Conservation (phyloP, 2,329 filamentous ascomycete species). For the Cladosporium halotolerans region DNA sequence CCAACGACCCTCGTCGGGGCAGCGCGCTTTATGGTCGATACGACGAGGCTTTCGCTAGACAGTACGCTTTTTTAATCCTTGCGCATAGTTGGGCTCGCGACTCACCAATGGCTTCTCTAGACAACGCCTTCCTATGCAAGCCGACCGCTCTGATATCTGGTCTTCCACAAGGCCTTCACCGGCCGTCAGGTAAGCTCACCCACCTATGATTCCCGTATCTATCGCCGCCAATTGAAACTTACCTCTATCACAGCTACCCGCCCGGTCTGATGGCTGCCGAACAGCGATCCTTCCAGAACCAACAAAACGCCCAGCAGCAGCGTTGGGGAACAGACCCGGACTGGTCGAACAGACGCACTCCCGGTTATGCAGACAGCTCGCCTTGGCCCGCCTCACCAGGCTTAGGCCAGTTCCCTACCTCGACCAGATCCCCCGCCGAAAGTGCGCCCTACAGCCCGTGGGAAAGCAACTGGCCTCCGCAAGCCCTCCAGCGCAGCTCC, state of each 20-base stretch:
- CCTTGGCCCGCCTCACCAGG: conserved; percentile 26
- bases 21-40: conserved; percentile 14
- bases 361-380: conserved; percentile 22
- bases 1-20: conserved; percentile 14
- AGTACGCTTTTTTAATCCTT: conserved; percentile 14
- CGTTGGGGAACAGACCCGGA: conserved; percentile 23
- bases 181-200: conserved; percentile 24
- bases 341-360: conserved; percentile 22
- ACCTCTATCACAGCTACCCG: conserved; percentile 22
- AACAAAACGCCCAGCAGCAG: conserved; percentile 18
- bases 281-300: conserved; percentile 16
- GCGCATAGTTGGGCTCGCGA: background rate
- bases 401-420: conserved; percentile 19
- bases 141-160: conserved; percentile 24
- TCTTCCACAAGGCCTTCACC: conserved; percentile 20
- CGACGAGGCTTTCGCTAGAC: conserved; percentile 18
- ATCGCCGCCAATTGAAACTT: conserved; percentile 16
- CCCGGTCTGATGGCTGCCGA: conserved; percentile 20
- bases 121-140: conserved; percentile 21
- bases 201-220: conserved; percentile 11
- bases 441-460: conserved; percentile 21
- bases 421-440: conserved; percentile 17
- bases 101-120: conserved; percentile 14
- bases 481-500: conserved; percentile 24
- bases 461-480: conserved; percentile 21